phyloP scores from a whole-genome alignment of 176 grass and related monocot species.

The Lolium multiflorum region DNA sequence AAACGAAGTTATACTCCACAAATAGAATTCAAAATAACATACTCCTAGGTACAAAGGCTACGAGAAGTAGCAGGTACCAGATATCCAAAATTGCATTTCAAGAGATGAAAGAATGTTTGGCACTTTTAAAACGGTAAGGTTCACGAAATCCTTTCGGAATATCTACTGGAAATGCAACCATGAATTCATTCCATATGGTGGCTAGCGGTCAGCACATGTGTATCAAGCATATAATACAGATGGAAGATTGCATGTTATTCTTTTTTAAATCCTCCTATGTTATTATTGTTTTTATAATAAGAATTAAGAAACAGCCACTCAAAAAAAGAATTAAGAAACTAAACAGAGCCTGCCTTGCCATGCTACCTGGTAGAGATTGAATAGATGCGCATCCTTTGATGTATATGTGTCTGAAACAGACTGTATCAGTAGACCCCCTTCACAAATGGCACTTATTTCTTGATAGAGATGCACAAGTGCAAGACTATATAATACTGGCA shows the following conservation, averaged over 20 bases:
- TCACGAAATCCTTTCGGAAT: neutral
- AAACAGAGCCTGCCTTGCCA: neutral
- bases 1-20: neutral
- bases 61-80: neutral
- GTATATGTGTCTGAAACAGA: neutral
- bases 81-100: neutral
- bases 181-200: neutral
- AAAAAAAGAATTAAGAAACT: neutral
- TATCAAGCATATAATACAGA: neutral
- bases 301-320: neutral
- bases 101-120: neutral
- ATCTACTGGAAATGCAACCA: neutral
- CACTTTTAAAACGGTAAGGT: neutral
- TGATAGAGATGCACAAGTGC: neutral
- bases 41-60: neutral
- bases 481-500: neutral
- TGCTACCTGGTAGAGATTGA: slow-evolving; percentile 14
- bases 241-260: neutral
- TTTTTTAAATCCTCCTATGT: neutral
- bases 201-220: neutral
- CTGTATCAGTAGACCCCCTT: slow-evolving; percentile 8
- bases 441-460: slow-evolving; percentile 35
- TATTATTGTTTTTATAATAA: neutral
- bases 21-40: neutral
- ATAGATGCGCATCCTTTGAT: neutral